Evolutionary conservation across 2,329 filamentous ascomycete species (phyloP).

Genomic region (Botrytis elliptica): DNA sequence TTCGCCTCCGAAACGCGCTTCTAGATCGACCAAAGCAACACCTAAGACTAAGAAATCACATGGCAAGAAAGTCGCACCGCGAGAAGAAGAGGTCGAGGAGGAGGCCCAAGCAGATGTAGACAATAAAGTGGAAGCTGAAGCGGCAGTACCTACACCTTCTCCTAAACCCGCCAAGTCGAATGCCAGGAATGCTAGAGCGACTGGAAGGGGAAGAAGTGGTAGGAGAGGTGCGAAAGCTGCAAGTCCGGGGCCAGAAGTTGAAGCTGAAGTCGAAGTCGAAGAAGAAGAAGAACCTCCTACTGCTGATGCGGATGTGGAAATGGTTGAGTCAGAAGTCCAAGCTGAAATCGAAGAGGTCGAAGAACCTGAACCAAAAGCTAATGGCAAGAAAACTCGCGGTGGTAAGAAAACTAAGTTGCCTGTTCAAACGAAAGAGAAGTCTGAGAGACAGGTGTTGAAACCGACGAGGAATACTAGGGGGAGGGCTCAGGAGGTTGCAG

Average conservation of each 20-base stretch:
- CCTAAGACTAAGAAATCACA: not conserved
- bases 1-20: not conserved
- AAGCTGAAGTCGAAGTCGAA: not conserved
- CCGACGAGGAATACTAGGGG: conserved; percentile 3
- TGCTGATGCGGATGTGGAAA: conserved; percentile 9
- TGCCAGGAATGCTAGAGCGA: conserved; percentile 4
- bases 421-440: not conserved
- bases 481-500: not conserved
- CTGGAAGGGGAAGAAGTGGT: not conserved
- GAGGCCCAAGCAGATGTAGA: conserved; percentile 16
- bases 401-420: not conserved
- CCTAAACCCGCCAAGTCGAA: not conserved
- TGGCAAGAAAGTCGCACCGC: not conserved
- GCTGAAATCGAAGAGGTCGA: not conserved
- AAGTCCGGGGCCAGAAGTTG: conserved; percentile 3
- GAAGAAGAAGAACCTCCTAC: conserved; percentile 29
- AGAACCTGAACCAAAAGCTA: not conserved
- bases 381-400: conserved; percentile 4
- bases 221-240: not conserved
- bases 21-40: conserved; percentile 5
- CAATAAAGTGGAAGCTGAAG: not conserved
- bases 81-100: conserved; percentile 16
- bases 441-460: not conserved
- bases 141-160: not conserved
- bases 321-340: not conserved